Conservation (phyloP, 164 flowering plant genomes). For the Stephania japonica region DNA sequence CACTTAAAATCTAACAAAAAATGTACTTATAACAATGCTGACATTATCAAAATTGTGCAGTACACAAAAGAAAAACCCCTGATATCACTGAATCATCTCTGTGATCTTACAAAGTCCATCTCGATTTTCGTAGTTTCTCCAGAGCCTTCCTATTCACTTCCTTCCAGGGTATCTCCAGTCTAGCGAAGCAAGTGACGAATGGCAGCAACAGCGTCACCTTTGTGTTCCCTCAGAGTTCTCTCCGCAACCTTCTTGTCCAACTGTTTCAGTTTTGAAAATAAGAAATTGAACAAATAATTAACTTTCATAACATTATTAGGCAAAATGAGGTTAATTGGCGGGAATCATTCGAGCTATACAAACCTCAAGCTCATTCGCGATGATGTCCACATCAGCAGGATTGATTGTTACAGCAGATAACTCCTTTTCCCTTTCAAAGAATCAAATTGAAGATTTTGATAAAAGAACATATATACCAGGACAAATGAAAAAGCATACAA, state of each 20-base stretch:
- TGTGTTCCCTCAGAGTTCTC: slow-evolving; percentile 87
- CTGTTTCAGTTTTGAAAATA: slow-evolving; percentile 26
- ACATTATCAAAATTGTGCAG: background rate
- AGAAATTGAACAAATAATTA: background rate
- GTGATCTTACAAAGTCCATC: background rate
- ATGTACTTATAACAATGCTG: background rate
- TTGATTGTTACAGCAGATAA: slow-evolving; percentile 91
- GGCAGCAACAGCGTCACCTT: slow-evolving; percentile 99
- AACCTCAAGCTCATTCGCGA: slow-evolving; percentile 92
- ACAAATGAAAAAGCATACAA: background rate
- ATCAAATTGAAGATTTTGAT: slow-evolving; percentile 1
- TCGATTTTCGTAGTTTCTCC: background rate
- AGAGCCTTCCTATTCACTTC: background rate
- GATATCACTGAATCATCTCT: background rate
- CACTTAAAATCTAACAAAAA: background rate
- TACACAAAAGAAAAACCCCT: background rate
- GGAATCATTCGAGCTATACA: background rate
- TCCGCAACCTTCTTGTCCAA: slow-evolving; percentile 97
- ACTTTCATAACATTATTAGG: background rate
- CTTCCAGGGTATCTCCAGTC: background rate
- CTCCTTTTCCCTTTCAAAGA: slow-evolving; percentile 70
- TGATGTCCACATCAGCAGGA: slow-evolving; percentile 79
- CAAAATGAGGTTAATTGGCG: background rate
- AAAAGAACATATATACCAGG: background rate
- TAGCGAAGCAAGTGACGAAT: slow-evolving; percentile 61